phyloP scores from a whole-genome alignment of 345 rosid genomes.

The Diplotaxis tenuifolia region DNA sequence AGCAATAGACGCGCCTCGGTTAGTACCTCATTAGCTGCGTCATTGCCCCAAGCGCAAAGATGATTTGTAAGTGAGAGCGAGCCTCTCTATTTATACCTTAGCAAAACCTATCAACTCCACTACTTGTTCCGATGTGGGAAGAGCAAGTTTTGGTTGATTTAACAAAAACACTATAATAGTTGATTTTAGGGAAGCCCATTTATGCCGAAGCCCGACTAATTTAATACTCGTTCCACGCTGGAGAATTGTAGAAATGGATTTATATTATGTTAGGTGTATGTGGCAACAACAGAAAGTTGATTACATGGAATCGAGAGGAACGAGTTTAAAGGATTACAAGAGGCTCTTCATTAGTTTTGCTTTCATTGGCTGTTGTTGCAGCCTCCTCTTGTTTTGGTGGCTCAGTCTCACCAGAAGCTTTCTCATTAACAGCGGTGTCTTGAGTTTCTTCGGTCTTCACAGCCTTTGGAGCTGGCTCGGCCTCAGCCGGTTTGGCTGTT shows the following conservation, averaged over 20 bases:
- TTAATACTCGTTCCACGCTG: neutral
- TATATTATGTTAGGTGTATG: neutral
- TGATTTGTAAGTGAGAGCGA: neutral
- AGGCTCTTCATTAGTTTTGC: conserved; percentile 40
- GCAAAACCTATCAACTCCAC: neutral
- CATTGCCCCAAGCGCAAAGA: no score
- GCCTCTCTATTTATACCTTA: neutral
- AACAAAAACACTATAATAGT: neutral
- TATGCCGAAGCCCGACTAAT: neutral
- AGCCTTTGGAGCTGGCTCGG: conserved; percentile 18
- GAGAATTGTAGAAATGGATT: neutral
- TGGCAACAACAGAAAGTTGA: conserved; percentile 10
- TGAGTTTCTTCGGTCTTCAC: conserved; percentile 29
- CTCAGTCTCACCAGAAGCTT: conserved; percentile 26
- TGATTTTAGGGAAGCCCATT: neutral
- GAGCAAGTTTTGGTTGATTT: neutral
- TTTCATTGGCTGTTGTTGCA: conserved; percentile 5
- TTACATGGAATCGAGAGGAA: neutral
- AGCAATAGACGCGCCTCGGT: no score
- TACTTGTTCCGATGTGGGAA: neutral
- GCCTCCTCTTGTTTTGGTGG: conserved; percentile 34
- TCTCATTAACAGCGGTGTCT: conserved; percentile 17
- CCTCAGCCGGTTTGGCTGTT: conserved; percentile 20
- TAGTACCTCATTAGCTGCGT: no score
- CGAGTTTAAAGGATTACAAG: conserved; percentile 33